These are phyloP conservation scores for Candolleomyces aberdarensis DNA, from an alignment of 768 basidiomycete species.

Conservation along the genomic window DNA sequence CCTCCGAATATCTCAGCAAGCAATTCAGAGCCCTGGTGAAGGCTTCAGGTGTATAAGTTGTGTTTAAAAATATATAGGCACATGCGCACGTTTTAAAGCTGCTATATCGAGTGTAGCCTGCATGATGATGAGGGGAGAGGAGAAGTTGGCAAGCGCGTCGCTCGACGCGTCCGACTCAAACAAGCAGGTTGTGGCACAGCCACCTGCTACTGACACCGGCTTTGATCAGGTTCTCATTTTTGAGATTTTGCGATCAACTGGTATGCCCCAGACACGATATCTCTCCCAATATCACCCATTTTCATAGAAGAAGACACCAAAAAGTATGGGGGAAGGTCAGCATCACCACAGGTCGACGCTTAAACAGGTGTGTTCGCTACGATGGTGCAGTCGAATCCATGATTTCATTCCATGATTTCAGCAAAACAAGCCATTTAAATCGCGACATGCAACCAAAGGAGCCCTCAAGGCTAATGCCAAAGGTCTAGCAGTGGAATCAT, in stretches of 20 bases:
- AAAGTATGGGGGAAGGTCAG: constrained; percentile 33
- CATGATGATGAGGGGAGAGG: constrained; percentile 35
- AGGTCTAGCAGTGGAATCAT: constrained; percentile 39
- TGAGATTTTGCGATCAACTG: background rate
- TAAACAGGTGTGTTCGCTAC: constrained; percentile 61
- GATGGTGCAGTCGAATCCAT: background rate
- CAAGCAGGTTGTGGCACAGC: background rate
- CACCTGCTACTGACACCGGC: background rate
- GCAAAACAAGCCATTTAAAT: constrained; percentile 93
- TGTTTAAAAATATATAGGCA: constrained; percentile 8
- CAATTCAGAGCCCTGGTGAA: constrained; percentile 75
- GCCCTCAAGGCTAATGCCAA: constrained; percentile 82
- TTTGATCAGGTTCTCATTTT: background rate
- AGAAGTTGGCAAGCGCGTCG: background rate
- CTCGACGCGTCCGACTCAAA: background rate
- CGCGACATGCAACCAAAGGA: constrained; percentile 84
- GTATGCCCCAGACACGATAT: background rate
- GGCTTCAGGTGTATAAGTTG: constrained; percentile 39
- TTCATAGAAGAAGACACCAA: background rate
- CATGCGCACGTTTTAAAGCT: constrained; percentile 46
- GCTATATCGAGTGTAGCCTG: constrained; percentile 63
- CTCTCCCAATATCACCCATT: background rate
- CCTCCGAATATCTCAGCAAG: constrained; percentile 80
- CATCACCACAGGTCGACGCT: constrained; percentile 80
- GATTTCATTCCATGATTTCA: constrained; percentile 22